These are phyloP conservation scores for Oryza nivara DNA, from an alignment of 176 grass and related monocot species.

Conservation along the genomic window DNA sequence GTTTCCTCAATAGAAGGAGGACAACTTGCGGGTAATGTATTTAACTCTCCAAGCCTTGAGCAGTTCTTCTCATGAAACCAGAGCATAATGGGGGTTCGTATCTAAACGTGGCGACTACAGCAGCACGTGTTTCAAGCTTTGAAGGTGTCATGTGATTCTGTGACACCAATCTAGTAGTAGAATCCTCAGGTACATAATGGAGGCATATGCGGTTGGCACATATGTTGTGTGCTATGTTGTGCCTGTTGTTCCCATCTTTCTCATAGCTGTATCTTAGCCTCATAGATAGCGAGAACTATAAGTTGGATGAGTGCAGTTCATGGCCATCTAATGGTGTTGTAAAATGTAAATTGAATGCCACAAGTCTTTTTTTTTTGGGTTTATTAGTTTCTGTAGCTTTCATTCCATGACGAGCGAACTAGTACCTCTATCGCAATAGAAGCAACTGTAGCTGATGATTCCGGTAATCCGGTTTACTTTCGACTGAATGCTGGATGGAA, in stretches of 20 bases:
- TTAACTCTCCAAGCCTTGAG: constrained; percentile 74
- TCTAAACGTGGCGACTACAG: background rate
- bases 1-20: constrained; percentile 80
- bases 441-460: background rate
- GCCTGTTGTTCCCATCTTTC: background rate
- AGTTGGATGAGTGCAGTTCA: constrained; percentile 7
- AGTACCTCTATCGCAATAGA: background rate
- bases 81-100: background rate
- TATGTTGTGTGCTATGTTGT: background rate
- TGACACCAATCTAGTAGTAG: background rate
- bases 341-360: constrained; percentile 43
- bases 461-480: too few species aligned
- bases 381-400: background rate
- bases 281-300: constrained; percentile 22
- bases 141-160: constrained; percentile 3
- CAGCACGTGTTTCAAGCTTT: background rate
- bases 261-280: constrained; percentile 12
- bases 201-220: background rate
- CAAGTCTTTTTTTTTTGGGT: background rate
- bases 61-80: constrained; percentile 74
- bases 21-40: constrained; percentile 79
- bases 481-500: background rate
- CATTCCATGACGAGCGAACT: background rate
- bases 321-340: constrained; percentile 3
- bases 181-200: background rate